Evolutionary conservation across 148 eudicot species (phyloP).

Genomic region (Beta vulgaris): DNA sequence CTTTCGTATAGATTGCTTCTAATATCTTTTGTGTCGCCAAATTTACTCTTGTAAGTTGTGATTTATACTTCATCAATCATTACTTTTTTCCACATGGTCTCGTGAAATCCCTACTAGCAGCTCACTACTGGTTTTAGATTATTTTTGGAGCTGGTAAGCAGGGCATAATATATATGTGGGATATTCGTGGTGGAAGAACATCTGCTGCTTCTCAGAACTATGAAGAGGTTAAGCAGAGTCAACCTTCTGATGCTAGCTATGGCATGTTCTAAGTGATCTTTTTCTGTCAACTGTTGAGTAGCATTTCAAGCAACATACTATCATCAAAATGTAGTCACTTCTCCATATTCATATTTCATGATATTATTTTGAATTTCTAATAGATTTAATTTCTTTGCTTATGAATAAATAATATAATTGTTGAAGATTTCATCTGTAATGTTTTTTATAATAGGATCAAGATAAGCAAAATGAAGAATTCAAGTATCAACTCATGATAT

Average conservation of each 20-base stretch:
- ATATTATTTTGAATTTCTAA: too few species aligned
- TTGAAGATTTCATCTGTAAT: too few species aligned
- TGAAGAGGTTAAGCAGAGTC: slow-evolving; percentile 53
- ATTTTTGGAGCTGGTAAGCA: slow-evolving; percentile 70
- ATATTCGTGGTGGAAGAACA: slow-evolving; percentile 93
- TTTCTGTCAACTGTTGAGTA: too few species aligned
- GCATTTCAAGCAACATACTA: too few species aligned
- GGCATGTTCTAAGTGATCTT: too few species aligned
- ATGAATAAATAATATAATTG: too few species aligned
- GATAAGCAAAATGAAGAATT: too few species aligned
- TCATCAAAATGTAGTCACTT: too few species aligned
- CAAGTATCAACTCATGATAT: too few species aligned
- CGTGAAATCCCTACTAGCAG: not conserved
- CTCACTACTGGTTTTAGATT: slow-evolving; percentile 45
- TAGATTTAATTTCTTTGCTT: too few species aligned
- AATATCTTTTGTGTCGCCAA: not conserved
- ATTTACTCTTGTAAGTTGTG: not conserved
- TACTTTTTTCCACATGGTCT: slow-evolving; percentile 2
- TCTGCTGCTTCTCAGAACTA: slow-evolving; percentile 69
- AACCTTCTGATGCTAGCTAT: not conserved
- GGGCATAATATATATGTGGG: slow-evolving; percentile 77
- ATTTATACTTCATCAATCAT: not conserved
- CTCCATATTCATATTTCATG: too few species aligned
- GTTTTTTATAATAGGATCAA: too few species aligned
- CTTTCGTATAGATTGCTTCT: not conserved